Base-by-base conservation (phyloP, 805 yeast species). In the Scheffersomyces stipitis region DNA sequence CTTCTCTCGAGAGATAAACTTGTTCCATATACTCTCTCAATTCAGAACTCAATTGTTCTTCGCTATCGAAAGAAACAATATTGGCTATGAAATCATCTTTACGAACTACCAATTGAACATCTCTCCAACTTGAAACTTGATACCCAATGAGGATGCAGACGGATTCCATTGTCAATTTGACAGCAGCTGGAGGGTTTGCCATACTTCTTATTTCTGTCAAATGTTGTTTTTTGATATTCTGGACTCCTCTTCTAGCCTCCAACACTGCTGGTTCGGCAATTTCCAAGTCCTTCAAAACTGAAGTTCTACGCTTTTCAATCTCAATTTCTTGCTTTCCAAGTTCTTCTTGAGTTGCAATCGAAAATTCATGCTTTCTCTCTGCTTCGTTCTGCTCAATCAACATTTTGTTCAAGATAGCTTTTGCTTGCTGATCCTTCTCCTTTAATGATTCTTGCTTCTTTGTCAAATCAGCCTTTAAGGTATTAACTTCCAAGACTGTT, bases 211-310 rank as follows among this genome's bases (percentile, higher is more conserved):
- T 66, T 59, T 91, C 98, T 1, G 95, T 86, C 28, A 91, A 67
- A 52, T 91, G 97, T 42, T 86, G 95, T 56, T 91, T 91, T 60
- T 89, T 88, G 43, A 91, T 91, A 49, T 87, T 85, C 46, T 85
- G 84, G n/a, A 91, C 98, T 12, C 96, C 95, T 42, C 76, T 67
- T 51, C 84, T 85, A 0, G 98, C 98, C 44, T 84, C 95, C 3
- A 76, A 38, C 5, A 90, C 83, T 0, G 93, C 83, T 0, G 97
- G 96, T 51, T 88, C 93, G 0, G 90, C 95, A 4, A 69, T 62
- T 12, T 76, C 80, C n/a, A 91, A 67, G 38, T 87, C 91, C 5
- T 61, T 55, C 60, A 78, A 54, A 0, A 87, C 96, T 1, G 53
- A 46, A 0, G 58, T 55, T 42, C 78, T 71, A 24, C 95, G 71